phyloP scores from a whole-genome alignment of 345 rosid species.

The Acer saccharum region DNA sequence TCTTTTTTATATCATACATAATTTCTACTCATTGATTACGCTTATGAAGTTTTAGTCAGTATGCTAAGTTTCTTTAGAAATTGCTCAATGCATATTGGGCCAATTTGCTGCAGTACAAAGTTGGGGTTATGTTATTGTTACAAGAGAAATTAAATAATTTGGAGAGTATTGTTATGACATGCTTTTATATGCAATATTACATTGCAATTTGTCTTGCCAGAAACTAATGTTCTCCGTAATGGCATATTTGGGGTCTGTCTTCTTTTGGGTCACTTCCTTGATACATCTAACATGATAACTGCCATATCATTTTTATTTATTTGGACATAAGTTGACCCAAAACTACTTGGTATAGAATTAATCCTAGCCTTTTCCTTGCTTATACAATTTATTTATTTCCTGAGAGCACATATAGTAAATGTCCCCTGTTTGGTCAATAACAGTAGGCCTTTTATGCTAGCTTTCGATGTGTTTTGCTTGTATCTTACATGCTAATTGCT shows the following conservation, averaged over 20 bases:
- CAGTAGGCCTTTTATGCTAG: neutral
- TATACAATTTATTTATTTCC: neutral
- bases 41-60: neutral
- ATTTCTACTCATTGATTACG: neutral
- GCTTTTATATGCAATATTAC: neutral
- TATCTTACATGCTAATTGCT: constrained; percentile 4
- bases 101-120: neutral
- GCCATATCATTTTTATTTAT: neutral
- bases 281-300: neutral
- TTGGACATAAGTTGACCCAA: neutral
- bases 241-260: neutral
- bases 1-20: neutral
- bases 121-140: neutral
- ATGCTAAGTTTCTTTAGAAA: neutral
- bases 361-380: neutral
- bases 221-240: neutral
- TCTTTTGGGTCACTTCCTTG: neutral
- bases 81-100: neutral
- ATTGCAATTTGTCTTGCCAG: neutral
- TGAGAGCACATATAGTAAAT: neutral
- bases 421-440: neutral
- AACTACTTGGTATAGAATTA: neutral
- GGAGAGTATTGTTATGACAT: neutral
- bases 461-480: constrained; percentile 14
- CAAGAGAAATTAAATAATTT: neutral